These are phyloP conservation scores for Botryotinia narcissicola DNA, from an alignment of 2,329 filamentous ascomycete species.

Conservation along the genomic window DNA sequence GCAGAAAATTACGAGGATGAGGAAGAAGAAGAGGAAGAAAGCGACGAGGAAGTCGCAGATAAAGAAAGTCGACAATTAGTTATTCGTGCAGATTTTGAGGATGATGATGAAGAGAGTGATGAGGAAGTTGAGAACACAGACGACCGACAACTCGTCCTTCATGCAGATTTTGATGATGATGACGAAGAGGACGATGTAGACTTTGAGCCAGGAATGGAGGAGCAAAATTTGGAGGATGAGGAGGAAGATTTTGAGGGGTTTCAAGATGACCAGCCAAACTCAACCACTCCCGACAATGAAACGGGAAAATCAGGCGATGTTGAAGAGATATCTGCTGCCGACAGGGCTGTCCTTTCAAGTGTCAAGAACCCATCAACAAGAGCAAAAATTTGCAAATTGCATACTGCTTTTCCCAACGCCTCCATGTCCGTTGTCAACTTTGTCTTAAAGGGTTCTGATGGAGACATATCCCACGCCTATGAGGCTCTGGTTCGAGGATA, in stretches of 20 bases:
- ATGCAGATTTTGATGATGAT: conserved; percentile 30
- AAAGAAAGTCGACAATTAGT: conserved; percentile 25
- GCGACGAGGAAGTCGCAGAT: conserved; percentile 39
- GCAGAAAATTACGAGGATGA: conserved; percentile 30
- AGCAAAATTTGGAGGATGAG: conserved; percentile 9
- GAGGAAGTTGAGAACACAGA: conserved; percentile 34
- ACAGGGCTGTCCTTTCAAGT: conserved; percentile 25
- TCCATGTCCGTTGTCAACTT: conserved; percentile 35
- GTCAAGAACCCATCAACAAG: conserved; percentile 26
- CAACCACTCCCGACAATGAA: neutral
- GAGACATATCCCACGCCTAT: conserved; percentile 35
- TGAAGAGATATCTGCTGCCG: conserved; percentile 16
- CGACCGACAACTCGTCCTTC: conserved; percentile 23
- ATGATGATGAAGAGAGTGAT: conserved; percentile 38
- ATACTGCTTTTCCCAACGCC: conserved; percentile 36
- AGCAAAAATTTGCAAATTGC: conserved; percentile 35
- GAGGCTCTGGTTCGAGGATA: conserved; percentile 36
- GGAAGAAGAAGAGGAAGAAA: conserved; percentile 24
- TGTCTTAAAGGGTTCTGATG: conserved; percentile 33
- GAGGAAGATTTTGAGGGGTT: conserved; percentile 16
- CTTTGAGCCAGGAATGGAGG: conserved; percentile 35
- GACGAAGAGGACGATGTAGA: conserved; percentile 26
- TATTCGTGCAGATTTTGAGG: conserved; percentile 40
- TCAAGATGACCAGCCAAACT: neutral
- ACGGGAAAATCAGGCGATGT: conserved; percentile 3